Base-by-base conservation (phyloP, 352 stramenopile species). In the Globisporangium emineosum region DNA sequence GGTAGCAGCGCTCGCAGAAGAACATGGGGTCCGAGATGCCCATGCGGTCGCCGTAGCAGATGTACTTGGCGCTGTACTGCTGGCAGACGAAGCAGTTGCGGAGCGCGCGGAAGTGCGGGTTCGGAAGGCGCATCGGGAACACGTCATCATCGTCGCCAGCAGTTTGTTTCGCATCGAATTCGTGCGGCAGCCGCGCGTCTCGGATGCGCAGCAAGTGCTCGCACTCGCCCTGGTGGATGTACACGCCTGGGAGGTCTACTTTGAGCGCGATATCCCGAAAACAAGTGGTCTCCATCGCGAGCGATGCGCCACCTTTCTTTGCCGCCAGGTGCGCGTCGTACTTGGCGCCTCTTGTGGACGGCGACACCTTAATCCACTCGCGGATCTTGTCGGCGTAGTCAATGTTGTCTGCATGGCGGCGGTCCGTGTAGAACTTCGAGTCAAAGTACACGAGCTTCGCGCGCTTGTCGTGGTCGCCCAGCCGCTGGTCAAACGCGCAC, bases 161-260 rank as follows among this genome's bases (percentile, higher is more conserved):
- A n/a, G n/a, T n/a, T n/a, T 67, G 30, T 10, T 53, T 47, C 45
- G 73, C 68, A 54, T 93, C 83, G 10, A 73, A 68, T 9, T 75
- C 75, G 52, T 90, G 76, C 45, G 77, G 79, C 25, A 93, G 64
- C 7, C 83, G 76, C 17, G 78, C 80, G 68, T 93, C 79, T 37
- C 80, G 81, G 27, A 93, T 70, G 5, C 81, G 72, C 17, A 90
- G 27, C 60, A 93, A 54, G 62, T 93, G 83, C 60, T 93, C 83
- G 43, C 83, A 93, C 65, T 93, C 83, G 50, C 83, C 83, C 33
- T 91, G 81, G 64, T 93, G 83, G 47, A 93, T 82, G 43, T 82
- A 93, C 47, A 91, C 71, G 3, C 79, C 81, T 0, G 81, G 78
- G 7, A 81, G 52, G 50, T 93, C 81, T 8, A 87, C 49, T 25